phyloP scores from a whole-genome alignment of 2,329 filamentous ascomycete species.

The Trichoderma afroharzianum region DNA sequence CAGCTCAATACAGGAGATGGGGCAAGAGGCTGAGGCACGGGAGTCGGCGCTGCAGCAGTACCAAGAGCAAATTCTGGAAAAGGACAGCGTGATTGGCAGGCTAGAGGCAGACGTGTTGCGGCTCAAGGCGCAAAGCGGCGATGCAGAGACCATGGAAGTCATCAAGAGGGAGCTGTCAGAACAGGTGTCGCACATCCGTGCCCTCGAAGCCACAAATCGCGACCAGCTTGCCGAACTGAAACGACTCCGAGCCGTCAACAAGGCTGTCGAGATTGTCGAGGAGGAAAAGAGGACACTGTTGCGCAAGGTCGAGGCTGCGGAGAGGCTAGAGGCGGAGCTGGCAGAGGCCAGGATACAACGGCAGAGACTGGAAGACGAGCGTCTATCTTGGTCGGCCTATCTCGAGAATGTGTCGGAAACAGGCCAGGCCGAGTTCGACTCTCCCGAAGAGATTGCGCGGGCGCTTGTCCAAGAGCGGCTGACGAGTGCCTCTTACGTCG shows the following conservation, averaged over 20 bases:
- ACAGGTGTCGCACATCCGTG: conserved; percentile 86
- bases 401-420: conserved; percentile 64
- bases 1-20: conserved; percentile 53
- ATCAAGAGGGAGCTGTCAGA: conserved; percentile 86
- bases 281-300: conserved; percentile 88
- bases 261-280: conserved; percentile 88
- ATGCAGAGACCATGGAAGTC: conserved; percentile 78
- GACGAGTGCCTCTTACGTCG: conserved; percentile 73
- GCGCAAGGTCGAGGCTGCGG: conserved; percentile 70
- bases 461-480: conserved; percentile 80
- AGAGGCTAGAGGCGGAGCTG: conserved; percentile 70
- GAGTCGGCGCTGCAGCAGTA: conserved; percentile 55
- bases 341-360: conserved; percentile 77
- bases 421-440: conserved; percentile 72
- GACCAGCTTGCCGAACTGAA: conserved; percentile 78
- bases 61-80: conserved; percentile 65
- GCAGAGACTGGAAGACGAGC: conserved; percentile 84
- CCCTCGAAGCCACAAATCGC: conserved; percentile 73
- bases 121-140: conserved; percentile 81
- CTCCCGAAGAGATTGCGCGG: conserved; percentile 80
- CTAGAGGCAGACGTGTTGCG: conserved; percentile 81
- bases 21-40: conserved; percentile 54
- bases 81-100: conserved; percentile 66
- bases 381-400: conserved; percentile 80
- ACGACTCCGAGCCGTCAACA: conserved; percentile 74